Evolutionary conservation across 352 stramenopile species (phyloP).

Genomic region (Phytophthora rubi): DNA sequence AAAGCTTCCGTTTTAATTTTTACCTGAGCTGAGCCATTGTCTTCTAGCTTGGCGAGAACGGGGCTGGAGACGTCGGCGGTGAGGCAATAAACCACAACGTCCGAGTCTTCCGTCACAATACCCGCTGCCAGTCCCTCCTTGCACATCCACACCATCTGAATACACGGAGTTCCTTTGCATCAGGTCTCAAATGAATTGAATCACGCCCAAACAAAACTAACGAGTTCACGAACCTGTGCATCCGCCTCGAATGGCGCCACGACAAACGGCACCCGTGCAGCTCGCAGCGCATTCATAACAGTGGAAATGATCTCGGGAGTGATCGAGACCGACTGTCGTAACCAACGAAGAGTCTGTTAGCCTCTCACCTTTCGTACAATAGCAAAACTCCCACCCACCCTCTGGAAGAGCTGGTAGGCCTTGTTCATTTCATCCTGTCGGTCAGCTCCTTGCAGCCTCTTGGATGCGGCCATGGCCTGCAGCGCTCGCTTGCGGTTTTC

Average conservation of each 20-base stretch:
- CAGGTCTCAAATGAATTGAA: not conserved
- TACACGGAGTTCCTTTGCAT: not conserved
- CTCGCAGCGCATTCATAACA: constrained; percentile 63
- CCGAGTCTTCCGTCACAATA: constrained; percentile 86
- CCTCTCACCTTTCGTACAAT: not conserved
- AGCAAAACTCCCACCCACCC: constrained; percentile 25
- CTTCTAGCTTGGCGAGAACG: constrained; percentile 79
- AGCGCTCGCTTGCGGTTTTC: constrained; percentile 62
- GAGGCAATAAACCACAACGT: constrained; percentile 81
- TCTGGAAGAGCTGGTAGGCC: constrained; percentile 66
- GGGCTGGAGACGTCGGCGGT: constrained; percentile 52
- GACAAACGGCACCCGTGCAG: constrained; percentile 56
- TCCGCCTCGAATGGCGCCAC: constrained; percentile 82
- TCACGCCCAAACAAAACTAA: not conserved
- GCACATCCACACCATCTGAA: constrained; percentile 83
- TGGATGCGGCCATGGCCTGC: constrained; percentile 55
- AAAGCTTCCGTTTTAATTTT: not conserved
- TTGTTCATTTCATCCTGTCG: constrained; percentile 64
- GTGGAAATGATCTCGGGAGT: constrained; percentile 62
- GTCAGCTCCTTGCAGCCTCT: constrained; percentile 51
- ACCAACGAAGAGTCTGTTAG: constrained; percentile 6
- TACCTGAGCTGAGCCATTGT: constrained; percentile 63
- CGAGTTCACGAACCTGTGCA: constrained; percentile 43
- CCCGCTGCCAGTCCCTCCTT: constrained; percentile 58
- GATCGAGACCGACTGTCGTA: constrained; percentile 65